Percentiles rank a stretch among this genome's conserved stretches.
These are phyloP conservation scores for Luffa acutangula DNA, from an alignment of 306 rosid genomes.

Conservation along the genomic window DNA sequence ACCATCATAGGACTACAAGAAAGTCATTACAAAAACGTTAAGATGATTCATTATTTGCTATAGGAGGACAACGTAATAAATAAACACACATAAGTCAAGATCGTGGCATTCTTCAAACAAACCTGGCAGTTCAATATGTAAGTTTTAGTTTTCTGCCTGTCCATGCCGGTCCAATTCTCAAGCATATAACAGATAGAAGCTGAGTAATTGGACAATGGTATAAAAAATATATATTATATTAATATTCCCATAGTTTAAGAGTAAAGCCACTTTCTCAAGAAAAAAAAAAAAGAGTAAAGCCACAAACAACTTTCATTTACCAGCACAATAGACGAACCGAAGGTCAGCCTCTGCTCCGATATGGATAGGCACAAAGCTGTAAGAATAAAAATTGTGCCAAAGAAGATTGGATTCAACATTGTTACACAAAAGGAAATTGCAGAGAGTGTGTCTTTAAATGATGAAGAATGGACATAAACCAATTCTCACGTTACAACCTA, in stretches of 20 bases:
- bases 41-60: neutral
- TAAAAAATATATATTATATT: constrained; percentile 9
- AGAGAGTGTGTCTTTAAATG: neutral
- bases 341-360: constrained; percentile 86
- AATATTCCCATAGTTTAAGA: constrained; percentile 2
- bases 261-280: neutral
- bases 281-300: neutral
- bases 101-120: constrained; percentile 17
- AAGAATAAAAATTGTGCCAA: constrained; percentile 17
- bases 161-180: constrained; percentile 91
- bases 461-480: neutral
- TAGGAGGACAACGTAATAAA: neutral
- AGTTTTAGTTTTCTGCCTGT: constrained; percentile 74
- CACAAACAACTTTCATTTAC: constrained; percentile 28
- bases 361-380: constrained; percentile 81
- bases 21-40: neutral
- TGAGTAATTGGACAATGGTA: constrained; percentile 32
- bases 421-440: neutral
- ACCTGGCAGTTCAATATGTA: constrained; percentile 87
- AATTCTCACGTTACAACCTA: neutral
- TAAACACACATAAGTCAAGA: neutral
- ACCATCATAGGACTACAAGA: constrained; percentile 85
- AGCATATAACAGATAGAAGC: constrained; percentile 77
- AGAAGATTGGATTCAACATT: constrained; percentile 4
- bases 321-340: constrained; percentile 84